These are phyloP conservation scores for Malania oleifera DNA, from an alignment of 164 flowering plant genomes.

Conservation along the genomic window DNA sequence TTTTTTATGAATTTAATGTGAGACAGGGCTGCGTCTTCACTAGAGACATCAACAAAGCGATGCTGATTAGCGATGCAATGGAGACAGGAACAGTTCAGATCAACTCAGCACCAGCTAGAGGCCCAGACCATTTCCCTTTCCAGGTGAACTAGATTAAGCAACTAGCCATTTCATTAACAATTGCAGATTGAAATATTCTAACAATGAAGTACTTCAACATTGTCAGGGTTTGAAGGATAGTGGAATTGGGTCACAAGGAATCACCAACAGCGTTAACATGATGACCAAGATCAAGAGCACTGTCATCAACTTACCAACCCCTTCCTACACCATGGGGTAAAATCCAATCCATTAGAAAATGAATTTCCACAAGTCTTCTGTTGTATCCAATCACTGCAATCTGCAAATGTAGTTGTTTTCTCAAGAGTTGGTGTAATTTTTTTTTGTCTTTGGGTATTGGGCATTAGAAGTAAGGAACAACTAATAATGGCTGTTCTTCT, in stretches of 20 bases:
- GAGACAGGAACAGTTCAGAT: constrained; percentile 97
- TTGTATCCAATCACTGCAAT: background rate
- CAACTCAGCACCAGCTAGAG: constrained; percentile 98
- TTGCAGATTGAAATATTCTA: background rate
- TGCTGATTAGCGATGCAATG: constrained; percentile 94
- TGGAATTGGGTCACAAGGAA: constrained; percentile 96
- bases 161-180: too few relatives aligned
- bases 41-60: constrained; percentile 93
- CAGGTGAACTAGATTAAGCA: constrained; percentile 69
- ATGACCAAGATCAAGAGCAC: constrained; percentile 93
- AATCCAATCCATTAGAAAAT: constrained; percentile 1
- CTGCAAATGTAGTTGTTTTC: background rate
- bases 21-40: constrained; percentile 92
- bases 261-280: constrained; percentile 94
- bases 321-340: constrained; percentile 90
- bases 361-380: background rate
- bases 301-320: constrained; percentile 88
- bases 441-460: background rate
- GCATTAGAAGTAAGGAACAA: too few relatives aligned
- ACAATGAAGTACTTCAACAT: background rate
- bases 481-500: too few relatives aligned
- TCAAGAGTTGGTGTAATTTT: background rate
- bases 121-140: constrained; percentile 99
- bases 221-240: constrained; percentile 92
- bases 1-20: too few relatives aligned